These are phyloP conservation scores for Exophiala xenobiotica DNA, from an alignment of 2,329 filamentous ascomycete genomes.

Conservation along the genomic window DNA sequence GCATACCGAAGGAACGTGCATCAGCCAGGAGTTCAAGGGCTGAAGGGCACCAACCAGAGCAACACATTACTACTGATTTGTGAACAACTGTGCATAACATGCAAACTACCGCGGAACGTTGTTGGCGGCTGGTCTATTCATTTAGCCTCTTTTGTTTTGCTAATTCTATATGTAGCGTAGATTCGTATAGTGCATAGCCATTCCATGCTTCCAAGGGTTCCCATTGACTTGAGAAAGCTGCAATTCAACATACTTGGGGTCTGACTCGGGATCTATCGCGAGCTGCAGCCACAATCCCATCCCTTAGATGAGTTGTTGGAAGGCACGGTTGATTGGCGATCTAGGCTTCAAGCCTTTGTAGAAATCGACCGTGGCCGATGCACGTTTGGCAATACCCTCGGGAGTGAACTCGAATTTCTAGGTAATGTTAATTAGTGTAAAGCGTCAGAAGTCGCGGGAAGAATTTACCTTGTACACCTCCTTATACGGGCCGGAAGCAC, in stretches of 20 bases:
- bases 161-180: not conserved
- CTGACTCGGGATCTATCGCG: too few species aligned
- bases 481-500: constrained; percentile 95
- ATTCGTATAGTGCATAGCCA: not conserved
- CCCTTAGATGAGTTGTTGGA: constrained; percentile 87
- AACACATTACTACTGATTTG: too few species aligned
- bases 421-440: constrained; percentile 40
- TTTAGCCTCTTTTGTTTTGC: too few species aligned
- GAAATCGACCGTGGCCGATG: constrained; percentile 87
- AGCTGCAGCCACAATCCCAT: not conserved
- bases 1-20: too few species aligned
- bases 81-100: too few species aligned
- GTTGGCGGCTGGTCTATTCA: too few species aligned
- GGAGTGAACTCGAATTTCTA: constrained; percentile 99
- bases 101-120: too few species aligned
- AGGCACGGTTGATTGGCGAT: constrained; percentile 94
- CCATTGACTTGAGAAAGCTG: not conserved
- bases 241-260: too few species aligned
- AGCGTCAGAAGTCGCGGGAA: not conserved
- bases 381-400: constrained; percentile 94
- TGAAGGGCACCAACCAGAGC: too few species aligned
- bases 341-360: constrained; percentile 95
- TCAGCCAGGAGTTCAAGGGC: too few species aligned
- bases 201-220: not conserved
- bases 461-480: constrained; percentile 85